Evolutionary conservation across 75 land plant genomes (phyloP), one percentile per base, ranked within the genome.

Genomic region (Cupressus sempervirens): DNA sequence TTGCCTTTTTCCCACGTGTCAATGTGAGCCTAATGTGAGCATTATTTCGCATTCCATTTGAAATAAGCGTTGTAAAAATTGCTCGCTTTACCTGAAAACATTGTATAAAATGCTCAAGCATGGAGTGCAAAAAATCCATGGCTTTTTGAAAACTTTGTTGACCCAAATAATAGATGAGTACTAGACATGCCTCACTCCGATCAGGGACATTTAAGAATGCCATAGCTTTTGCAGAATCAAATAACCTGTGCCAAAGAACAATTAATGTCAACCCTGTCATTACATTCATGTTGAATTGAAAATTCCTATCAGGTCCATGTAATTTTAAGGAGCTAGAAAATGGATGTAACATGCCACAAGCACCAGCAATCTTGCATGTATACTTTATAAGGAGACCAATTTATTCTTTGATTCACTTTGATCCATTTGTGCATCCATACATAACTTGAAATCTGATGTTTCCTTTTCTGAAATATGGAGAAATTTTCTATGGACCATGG

Each of bases 171-270:
- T 50, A 52, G 32, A 52, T 48, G 8, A 14, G 68, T 85, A 35
- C 29, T 58, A 53, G 65, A 29, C 91, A 53, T 86, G 93, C 99
- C 96, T 92, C 91, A 83, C 93, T 94, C 30, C 95, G 89, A 56
- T 87, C 89, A 10, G 98, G 98, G 85, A 98, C 91, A 88, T 98
- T 98, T 58, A 32, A 83, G 85, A 98, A 98, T 73, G 99, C 99
- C 87, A 98, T 84, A 80, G 98, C 99, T 87, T 98, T 98, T 46
- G 95, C 94, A 45, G 98, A 98, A 88, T 98, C 99, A 89, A 92
- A 96, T 87, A 98, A 73, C 93, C 99, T 98, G 87, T 67, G 48
- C 34, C 52, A 41, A 77, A 84, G 45, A 67, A 67, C 84, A 67
- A 36, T 35, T 30, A 75, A 14, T 54, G 15, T 11, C 6, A 83